phyloP scores from a whole-genome alignment of 2,329 filamentous ascomycete species.

The Fusarium chaquense region DNA sequence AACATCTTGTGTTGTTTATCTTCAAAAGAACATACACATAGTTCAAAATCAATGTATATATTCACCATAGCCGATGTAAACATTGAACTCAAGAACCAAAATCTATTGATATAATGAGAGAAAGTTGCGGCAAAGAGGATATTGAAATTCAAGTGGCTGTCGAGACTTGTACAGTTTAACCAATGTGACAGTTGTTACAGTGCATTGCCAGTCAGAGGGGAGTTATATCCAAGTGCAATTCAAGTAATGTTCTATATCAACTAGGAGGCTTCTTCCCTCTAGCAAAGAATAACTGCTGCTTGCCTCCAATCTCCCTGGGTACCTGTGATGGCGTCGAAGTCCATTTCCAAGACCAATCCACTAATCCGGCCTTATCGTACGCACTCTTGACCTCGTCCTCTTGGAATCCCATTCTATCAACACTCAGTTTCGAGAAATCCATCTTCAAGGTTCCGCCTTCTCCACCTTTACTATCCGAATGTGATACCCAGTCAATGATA shows the following conservation, averaged over 20 bases:
- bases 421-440: constrained; percentile 29
- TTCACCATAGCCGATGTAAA: no score
- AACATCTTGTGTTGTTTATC: not conserved
- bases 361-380: constrained; percentile 44
- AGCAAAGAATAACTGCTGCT: constrained; percentile 47
- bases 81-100: no score
- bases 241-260: not conserved
- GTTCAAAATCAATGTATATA: no score
- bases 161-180: no score
- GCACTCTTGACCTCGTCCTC: constrained; percentile 38
- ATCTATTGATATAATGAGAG: no score
- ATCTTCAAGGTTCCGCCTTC: not conserved
- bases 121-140: no score
- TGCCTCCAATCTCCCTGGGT: constrained; percentile 42
- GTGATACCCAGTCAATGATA: constrained; percentile 50
- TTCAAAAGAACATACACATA: no score
- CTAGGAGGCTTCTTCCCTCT: constrained; percentile 27
- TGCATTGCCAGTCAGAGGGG: no score
- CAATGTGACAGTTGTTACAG: no score
- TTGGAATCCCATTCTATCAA: constrained; percentile 42
- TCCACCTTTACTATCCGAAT: constrained; percentile 25
- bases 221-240: no score
- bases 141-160: no score
- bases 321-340: constrained; percentile 36
- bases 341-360: constrained; percentile 46